Evolutionary conservation across 768 basidiomycete genomes (phyloP).

Genomic region (Leccinum pellstonianum): DNA sequence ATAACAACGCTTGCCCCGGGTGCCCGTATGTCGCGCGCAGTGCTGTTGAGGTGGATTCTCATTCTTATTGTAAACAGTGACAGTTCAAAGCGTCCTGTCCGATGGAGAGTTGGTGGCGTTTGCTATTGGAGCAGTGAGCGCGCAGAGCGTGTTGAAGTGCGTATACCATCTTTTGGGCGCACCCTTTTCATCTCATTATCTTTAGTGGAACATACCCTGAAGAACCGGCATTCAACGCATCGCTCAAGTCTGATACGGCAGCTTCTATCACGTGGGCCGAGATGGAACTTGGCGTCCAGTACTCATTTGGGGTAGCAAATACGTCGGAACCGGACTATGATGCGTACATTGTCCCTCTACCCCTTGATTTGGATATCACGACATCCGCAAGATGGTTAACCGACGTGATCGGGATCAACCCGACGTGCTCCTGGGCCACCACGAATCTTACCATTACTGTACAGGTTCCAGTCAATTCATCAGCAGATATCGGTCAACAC

Average conservation of each 20-base stretch:
- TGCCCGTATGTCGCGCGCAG: slow-evolving; percentile 18
- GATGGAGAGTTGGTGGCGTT: slow-evolving; percentile 26
- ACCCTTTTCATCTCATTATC: background rate
- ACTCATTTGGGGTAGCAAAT: slow-evolving; percentile 19
- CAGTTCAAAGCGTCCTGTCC: slow-evolving; percentile 20
- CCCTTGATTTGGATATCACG: slow-evolving; percentile 16
- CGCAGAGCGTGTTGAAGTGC: slow-evolving; percentile 29
- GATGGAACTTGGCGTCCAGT: slow-evolving; percentile 25
- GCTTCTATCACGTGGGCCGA: slow-evolving; percentile 28
- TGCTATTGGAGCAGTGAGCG: slow-evolving; percentile 20
- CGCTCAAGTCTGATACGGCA: slow-evolving; percentile 13
- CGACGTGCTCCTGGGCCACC: slow-evolving; percentile 27
- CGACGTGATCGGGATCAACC: slow-evolving; percentile 29
- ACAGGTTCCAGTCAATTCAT: slow-evolving; percentile 12
- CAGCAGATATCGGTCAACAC: background rate
- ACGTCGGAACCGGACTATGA: slow-evolving; percentile 16
- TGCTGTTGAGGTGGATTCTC: background rate
- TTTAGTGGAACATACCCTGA: slow-evolving; percentile 2
- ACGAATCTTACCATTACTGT: slow-evolving; percentile 26
- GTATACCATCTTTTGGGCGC: background rate
- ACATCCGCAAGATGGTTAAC: slow-evolving; percentile 28
- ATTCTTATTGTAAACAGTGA: slow-evolving; percentile 11
- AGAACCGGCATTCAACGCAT: slow-evolving; percentile 3
- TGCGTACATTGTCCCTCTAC: slow-evolving; percentile 22
- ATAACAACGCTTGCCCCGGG: slow-evolving; percentile 25